These are phyloP conservation scores for Phytophthora parvispora DNA, from an alignment of 352 stramenopile genomes.

Conservation along the genomic window DNA sequence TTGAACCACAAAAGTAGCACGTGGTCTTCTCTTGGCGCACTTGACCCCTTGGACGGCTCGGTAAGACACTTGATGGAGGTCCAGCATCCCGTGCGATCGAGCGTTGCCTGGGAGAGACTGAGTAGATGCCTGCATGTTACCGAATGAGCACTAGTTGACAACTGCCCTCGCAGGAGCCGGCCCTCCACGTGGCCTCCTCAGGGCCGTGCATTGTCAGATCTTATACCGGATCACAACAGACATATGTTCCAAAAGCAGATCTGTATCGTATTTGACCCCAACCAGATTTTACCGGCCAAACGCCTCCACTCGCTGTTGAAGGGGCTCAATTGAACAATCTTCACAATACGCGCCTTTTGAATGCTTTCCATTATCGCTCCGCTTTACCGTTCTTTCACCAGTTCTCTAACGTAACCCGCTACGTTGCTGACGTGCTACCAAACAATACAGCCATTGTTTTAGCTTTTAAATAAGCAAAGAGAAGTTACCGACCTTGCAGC, in stretches of 20 bases:
- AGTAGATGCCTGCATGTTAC: conserved; percentile 4
- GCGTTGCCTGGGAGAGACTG: conserved; percentile 4
- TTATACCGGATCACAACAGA: no score
- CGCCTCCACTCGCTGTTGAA: no score
- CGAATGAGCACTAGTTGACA: conserved; percentile 7
- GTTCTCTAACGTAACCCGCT: neutral
- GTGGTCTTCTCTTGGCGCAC: neutral
- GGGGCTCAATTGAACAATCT: no score
- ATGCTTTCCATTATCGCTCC: neutral
- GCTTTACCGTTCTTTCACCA: neutral
- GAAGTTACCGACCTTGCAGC: neutral
- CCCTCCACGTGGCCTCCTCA: no score
- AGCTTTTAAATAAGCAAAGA: neutral
- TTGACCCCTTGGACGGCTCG: conserved; percentile 2
- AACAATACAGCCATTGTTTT: neutral
- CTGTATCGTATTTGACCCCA: no score
- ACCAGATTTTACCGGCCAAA: no score
- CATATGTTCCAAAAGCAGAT: no score
- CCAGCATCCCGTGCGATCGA: neutral
- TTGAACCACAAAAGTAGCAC: conserved; percentile 16
- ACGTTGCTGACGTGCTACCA: neutral
- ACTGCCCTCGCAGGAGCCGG: no score
- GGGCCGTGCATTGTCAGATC: no score
- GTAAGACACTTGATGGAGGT: neutral
- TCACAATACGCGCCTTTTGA: no score